A percentile compares a stretch with the other conserved stretches of the same genome.
Conservation (phyloP, 2,329 filamentous ascomycete species). For the Cercospora beticola region DNA sequence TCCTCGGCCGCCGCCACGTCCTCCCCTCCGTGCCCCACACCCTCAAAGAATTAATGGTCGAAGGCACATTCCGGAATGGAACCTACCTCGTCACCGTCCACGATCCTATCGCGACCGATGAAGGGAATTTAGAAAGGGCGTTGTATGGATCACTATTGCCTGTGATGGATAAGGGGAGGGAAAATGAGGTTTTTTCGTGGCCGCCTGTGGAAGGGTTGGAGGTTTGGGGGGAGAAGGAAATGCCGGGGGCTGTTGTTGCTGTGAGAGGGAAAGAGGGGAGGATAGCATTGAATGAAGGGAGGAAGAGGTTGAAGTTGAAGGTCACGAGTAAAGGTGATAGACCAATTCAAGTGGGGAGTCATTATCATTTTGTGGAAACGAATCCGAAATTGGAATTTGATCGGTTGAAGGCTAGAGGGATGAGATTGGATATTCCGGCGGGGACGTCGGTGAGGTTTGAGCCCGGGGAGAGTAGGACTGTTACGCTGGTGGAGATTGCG, state of each 20-base stretch:
- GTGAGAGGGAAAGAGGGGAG: slow-evolving; percentile 62
- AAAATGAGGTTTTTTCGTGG: slow-evolving; percentile 50
- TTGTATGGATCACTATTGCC: slow-evolving; percentile 91
- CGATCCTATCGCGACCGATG: slow-evolving; percentile 79
- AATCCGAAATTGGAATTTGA: slow-evolving; percentile 90
- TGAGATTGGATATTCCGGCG: slow-evolving; percentile 82
- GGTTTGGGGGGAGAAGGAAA: slow-evolving; percentile 63
- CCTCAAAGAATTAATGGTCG: slow-evolving; percentile 82
- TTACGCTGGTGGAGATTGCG: slow-evolving; percentile 83
- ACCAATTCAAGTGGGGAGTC: slow-evolving; percentile 86
- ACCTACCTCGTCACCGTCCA: slow-evolving; percentile 95
- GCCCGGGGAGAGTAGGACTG: slow-evolving; percentile 87
- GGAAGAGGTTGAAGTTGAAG: slow-evolving; percentile 69
- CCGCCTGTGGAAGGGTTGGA: slow-evolving; percentile 55
- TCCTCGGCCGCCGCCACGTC: slow-evolving; percentile 92
- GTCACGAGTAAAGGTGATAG: slow-evolving; percentile 86
- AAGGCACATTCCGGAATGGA: slow-evolving; percentile 86
- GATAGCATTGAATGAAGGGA: slow-evolving; percentile 70
- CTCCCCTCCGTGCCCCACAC: slow-evolving; percentile 76
- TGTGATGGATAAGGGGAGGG: slow-evolving; percentile 58
- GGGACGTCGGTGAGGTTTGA: slow-evolving; percentile 93
- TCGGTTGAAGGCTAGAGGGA: slow-evolving; percentile 77
- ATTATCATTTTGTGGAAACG: slow-evolving; percentile 96
- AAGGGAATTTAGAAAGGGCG: slow-evolving; percentile 82
- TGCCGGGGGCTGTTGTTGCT: slow-evolving; percentile 77